Evolutionary conservation across 176 grass and related monocot genomes (phyloP).

Genomic region (Puya raimondii): DNA sequence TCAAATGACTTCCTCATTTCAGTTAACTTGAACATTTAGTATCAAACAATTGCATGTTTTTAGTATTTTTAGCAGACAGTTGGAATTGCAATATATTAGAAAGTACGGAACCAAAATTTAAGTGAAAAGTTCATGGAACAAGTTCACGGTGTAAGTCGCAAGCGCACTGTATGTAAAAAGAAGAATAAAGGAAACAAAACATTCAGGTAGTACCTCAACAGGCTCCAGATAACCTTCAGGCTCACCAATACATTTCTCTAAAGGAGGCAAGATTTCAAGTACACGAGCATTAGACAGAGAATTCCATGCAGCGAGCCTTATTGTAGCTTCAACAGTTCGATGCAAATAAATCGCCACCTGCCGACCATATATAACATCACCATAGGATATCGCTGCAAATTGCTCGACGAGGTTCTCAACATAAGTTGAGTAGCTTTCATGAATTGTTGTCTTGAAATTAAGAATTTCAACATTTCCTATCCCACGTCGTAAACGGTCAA

Average conservation of each 20-base stretch:
- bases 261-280: slow-evolving; percentile 74
- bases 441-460: slow-evolving; percentile 69
- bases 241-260: slow-evolving; percentile 60
- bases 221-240: slow-evolving; percentile 69
- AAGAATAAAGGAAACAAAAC: slow-evolving; percentile 12
- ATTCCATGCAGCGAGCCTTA: slow-evolving; percentile 72
- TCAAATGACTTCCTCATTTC: neutral
- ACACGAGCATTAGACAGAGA: slow-evolving; percentile 48
- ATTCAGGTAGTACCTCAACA: slow-evolving; percentile 50
- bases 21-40: neutral
- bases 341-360: slow-evolving; percentile 90
- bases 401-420: slow-evolving; percentile 67
- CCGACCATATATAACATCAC: slow-evolving; percentile 66
- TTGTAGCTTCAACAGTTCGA: slow-evolving; percentile 40
- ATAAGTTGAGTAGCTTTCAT: slow-evolving; percentile 87
- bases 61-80: no score
- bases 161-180: slow-evolving; percentile 8
- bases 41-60: neutral
- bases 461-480: slow-evolving; percentile 34
- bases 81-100: no score
- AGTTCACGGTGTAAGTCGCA: no score
- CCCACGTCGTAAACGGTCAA: slow-evolving; percentile 26
- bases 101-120: no score
- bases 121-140: no score
- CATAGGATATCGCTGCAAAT: slow-evolving; percentile 76